Base-by-base conservation (phyloP, 2,329 filamentous ascomycete species). In the Cladosporium cucumerinum region DNA sequence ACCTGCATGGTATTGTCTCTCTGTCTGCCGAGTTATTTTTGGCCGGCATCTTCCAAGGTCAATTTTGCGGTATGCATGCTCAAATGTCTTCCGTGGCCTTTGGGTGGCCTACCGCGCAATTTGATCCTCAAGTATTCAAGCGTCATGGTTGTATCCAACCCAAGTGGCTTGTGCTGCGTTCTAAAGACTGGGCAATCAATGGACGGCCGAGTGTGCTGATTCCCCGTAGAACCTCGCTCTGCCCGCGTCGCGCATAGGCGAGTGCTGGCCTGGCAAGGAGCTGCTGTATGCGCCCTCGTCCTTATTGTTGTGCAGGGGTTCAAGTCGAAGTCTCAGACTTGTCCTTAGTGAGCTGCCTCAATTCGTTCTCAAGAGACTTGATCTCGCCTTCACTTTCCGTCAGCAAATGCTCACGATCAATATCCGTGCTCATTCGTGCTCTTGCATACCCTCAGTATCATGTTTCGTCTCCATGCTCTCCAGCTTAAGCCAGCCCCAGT, bases 401-500 rank as follows among this genome's bases (percentile, higher is more conserved):
- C 60, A 62, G 60, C 60, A 18, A 10, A 30, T 28, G 49, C n/a
- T 26, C 32, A 51, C 26, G 3, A 2, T 25, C 11, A 10, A 14
- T 55, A 21, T n/a, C 7, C 6, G 16, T 26, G 32, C 12, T 55
- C 49, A 32, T 14, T 39, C 34, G 16, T 52, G 30, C 34, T 54
- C 49, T 43, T 62, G 59, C 62, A 28, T 64, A 65, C 63, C 83
- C 69, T 84, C 78, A 70, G 85, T 85, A 52, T 87, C 81, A 23
- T 80, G 79, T 72, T 84, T 87, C 64, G 85, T 81, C 78, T 95
- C 91, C 62, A 91, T 83, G 36, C 85, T 84, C 76, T 93, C 91
- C 59, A 94, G 81, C 77, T 89, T 91, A 43, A 86, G 75, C 91
- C 91, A 95, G 16, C 79, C 80, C 80, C 86, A 92, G 78, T 93